These are phyloP conservation scores for Monilinia aucupariae DNA, from an alignment of 2,329 filamentous ascomycete genomes.

Conservation along the genomic window DNA sequence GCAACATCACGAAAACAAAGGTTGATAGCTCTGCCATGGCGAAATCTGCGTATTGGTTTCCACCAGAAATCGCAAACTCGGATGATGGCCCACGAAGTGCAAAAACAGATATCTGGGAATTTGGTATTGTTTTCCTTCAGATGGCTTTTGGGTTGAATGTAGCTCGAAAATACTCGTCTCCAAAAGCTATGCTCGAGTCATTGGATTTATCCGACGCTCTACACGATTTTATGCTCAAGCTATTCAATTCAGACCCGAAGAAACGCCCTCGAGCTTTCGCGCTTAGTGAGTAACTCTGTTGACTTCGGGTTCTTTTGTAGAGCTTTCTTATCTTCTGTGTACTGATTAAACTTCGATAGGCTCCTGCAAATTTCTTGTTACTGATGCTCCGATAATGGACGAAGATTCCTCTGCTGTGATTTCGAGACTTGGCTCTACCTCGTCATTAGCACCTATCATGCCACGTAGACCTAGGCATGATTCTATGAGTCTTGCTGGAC, in stretches of 20 bases:
- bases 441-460: slow-evolving; percentile 39
- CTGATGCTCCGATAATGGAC: slow-evolving; percentile 53
- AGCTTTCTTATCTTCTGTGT: too few relatives aligned
- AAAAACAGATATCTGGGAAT: slow-evolving; percentile 92
- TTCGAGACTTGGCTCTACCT: slow-evolving; percentile 39
- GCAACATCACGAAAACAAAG: slow-evolving; percentile 50
- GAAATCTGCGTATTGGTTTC: slow-evolving; percentile 75
- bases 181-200: slow-evolving; percentile 65
- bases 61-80: slow-evolving; percentile 65
- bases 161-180: slow-evolving; percentile 71
- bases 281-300: slow-evolving; percentile 38
- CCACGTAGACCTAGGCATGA: slow-evolving; percentile 54
- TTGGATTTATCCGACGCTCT: slow-evolving; percentile 68
- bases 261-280: slow-evolving; percentile 81
- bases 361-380: slow-evolving; percentile 61
- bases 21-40: slow-evolving; percentile 53
- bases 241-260: slow-evolving; percentile 80
- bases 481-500: slow-evolving; percentile 49
- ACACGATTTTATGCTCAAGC: slow-evolving; percentile 72
- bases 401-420: slow-evolving; percentile 37
- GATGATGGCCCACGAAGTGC: slow-evolving; percentile 59
- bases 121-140: slow-evolving; percentile 85
- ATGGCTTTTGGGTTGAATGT: slow-evolving; percentile 87
- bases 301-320: not conserved
- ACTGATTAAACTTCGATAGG: slow-evolving; percentile 2